Evolutionary conservation across 2,329 filamentous ascomycete genomes (phyloP).

Genomic region (Paecilomyces variotii): DNA sequence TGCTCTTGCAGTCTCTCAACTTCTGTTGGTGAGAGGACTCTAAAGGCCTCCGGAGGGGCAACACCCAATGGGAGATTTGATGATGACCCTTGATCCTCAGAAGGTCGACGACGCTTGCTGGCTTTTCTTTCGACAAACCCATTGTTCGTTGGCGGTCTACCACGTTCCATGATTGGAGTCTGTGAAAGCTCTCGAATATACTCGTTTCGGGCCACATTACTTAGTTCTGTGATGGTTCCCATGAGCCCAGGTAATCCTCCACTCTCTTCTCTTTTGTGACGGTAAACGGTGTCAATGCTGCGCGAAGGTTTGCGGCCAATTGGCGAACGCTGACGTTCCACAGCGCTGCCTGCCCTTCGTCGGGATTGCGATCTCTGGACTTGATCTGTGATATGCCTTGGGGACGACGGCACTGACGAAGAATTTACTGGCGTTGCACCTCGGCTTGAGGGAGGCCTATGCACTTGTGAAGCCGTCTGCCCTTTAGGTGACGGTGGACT

Average conservation of each 20-base stretch:
- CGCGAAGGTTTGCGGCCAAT: neutral
- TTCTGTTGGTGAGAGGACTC: slow-evolving; percentile 10
- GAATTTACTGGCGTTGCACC: neutral
- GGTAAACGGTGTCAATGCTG: neutral
- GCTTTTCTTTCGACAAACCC: slow-evolving; percentile 1
- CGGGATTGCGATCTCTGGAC: neutral
- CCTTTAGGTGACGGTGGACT: neutral
- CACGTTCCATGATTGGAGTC: slow-evolving; percentile 6
- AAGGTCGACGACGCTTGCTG: slow-evolving; percentile 3
- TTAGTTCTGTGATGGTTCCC: neutral
- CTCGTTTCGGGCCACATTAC: neutral
- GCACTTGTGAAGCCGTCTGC: neutral
- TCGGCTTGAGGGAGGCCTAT: neutral
- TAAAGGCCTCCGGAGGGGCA: slow-evolving; percentile 10
- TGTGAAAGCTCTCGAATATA: slow-evolving; percentile 5
- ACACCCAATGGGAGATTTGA: slow-evolving; percentile 12
- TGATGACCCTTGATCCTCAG: slow-evolving; percentile 1
- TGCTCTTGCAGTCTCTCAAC: slow-evolving; percentile 15
- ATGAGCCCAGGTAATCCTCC: neutral
- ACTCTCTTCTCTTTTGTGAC: slow-evolving; percentile 7
- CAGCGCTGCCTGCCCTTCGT: slow-evolving; percentile 1
- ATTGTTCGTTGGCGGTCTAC: slow-evolving; percentile 7
- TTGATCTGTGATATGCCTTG: slow-evolving; percentile 2
- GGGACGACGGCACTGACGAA: neutral
- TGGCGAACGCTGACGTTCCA: slow-evolving; percentile 3